Evolutionary conservation across 2,329 filamentous ascomycete species (phyloP), one percentile per base, ranked within the genome.

Genomic region (Xylariaceae sp.): DNA sequence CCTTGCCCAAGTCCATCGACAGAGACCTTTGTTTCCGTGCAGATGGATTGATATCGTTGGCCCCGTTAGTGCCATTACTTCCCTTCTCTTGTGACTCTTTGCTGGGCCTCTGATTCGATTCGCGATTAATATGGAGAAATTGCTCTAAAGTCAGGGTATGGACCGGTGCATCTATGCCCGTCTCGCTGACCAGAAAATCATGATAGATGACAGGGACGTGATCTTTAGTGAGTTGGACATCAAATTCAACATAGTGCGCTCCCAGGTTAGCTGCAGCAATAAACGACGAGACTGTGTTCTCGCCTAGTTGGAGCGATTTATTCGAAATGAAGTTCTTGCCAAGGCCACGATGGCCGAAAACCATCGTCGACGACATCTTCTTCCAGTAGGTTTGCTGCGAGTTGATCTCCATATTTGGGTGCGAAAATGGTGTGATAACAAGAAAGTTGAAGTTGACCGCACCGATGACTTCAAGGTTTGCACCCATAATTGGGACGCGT

Each of bases 201-300:
- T 99, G 95, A 71, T 99, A 99, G 67, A 99, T 96, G 62, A 99
- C 93, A 0, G 95, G 95, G 1, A 99, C 92, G 67, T 96, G 92
- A 70, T 99, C 95, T 70, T 99, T 99, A n/a, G 95, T 99, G 40
- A 99, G 79, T 71, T 99, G 95, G 0, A 99, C 95, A 71, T 99
- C 95, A 68, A 89, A 88, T 65, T 88, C 85, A 45, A 89, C 85
- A 65, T 88, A 89, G 53, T 88, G 83, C 2, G 86, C 95, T 7
- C 95, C 95, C 49, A 99, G 75, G 64, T 97, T 98, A 43, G 93
- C 93, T 2, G 95, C 95, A 2, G 93, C 91, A 68, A 98, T 96
- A 75, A 99, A 99, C 0, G 95, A 98, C 53, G 89, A 89, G 21
- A 99, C 81, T 0, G 95, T 99, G 72, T 99, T 99, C 74, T 99